Percentiles rank a stretch among this genome's conserved stretches.
Evolutionary conservation across 2,329 filamentous ascomycete species (phyloP).

Genomic region (Colletotrichum ledebouriae): DNA sequence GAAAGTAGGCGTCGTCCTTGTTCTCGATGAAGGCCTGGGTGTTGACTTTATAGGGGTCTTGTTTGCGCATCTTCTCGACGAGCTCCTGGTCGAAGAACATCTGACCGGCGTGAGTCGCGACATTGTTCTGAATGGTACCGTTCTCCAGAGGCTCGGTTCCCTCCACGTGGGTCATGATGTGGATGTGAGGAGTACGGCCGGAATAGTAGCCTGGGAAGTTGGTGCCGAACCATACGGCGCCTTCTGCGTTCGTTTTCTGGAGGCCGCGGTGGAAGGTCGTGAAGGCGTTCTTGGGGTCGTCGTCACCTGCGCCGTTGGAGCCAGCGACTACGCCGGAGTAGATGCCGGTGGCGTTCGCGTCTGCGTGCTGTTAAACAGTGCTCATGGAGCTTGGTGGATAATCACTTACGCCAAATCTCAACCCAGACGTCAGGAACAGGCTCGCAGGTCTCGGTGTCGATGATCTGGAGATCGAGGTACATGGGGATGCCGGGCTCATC

Average conservation of each 20-base stretch:
- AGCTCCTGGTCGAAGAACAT: constrained; percentile 32
- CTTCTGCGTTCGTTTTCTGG: constrained; percentile 43
- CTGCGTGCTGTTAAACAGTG: not conserved
- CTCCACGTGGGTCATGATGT: constrained; percentile 53
- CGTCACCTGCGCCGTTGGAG: constrained; percentile 24
- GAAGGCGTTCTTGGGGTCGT: constrained; percentile 13
- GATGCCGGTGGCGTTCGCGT: constrained; percentile 36
- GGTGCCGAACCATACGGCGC: constrained; percentile 54
- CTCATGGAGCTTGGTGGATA: not conserved
- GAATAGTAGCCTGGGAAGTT: constrained; percentile 61
- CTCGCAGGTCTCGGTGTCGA: constrained; percentile 40
- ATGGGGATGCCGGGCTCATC: constrained; percentile 25
- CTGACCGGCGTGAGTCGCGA: constrained; percentile 49
- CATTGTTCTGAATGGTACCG: constrained; percentile 39
- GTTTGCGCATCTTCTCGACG: constrained; percentile 56
- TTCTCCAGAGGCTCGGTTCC: constrained; percentile 44
- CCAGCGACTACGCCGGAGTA: constrained; percentile 33
- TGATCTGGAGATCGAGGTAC: constrained; percentile 36
- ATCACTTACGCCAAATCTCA: constrained; percentile 33
- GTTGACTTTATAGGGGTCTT: constrained; percentile 51
- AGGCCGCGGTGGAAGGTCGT: constrained; percentile 29
- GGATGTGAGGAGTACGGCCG: constrained; percentile 53
- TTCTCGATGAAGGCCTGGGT: constrained; percentile 63
- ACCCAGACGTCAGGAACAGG: constrained; percentile 26
- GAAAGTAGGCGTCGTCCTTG: constrained; percentile 64